Evolutionary conservation across 2,329 filamentous ascomycete species (phyloP), one percentile per base, ranked within the genome.

Genomic region (Bimuria novae-zelandiae): DNA sequence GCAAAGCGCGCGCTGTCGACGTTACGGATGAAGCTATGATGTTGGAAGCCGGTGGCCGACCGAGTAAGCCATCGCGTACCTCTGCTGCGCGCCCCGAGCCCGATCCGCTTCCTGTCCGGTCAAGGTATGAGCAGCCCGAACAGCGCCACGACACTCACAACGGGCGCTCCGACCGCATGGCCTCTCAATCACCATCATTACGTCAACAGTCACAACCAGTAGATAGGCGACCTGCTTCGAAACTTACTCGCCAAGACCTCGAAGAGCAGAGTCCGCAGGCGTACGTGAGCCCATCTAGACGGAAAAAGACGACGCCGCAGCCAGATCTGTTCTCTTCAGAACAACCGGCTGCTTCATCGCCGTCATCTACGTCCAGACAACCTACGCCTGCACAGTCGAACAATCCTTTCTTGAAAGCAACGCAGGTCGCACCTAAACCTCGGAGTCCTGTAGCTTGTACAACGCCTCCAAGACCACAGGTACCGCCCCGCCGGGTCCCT

Each of bases 251-350:
- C 60, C 83, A 91, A 67, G 84, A 84, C 0, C 81, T 88, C 10
- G 92, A 96, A 67, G 89, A 95, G 57, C 87, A 96, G 70, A 87
- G 84, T 43, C 83, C 89, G 12, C 86, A 95, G 62, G 89, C 88
- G 25, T 97, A 97, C 71, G 82, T 97, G 51, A 97, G 92, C 69
- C 90, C 92, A 43, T 89, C 89, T 19, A 83, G 92, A 61, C 84
- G 92, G 66, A 93, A 88, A 73, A 90, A 88, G 71, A 74, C 84
- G 2, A 80, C 82, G 8, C 82, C 77, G 70, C 52, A 60, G 42
- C 62, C 61, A 1, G 88, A 92, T 68, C 76, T 92, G 21, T 82
- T 94, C 45, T 67, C 72, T n/a, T 57, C 70, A 36, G 62, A 75
- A 30, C 61, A 59, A 51, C 60, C 63, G 27, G 51, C 46, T 23